phyloP scores from a whole-genome alignment of 257 asterid species.

The Capsicum chinense region DNA sequence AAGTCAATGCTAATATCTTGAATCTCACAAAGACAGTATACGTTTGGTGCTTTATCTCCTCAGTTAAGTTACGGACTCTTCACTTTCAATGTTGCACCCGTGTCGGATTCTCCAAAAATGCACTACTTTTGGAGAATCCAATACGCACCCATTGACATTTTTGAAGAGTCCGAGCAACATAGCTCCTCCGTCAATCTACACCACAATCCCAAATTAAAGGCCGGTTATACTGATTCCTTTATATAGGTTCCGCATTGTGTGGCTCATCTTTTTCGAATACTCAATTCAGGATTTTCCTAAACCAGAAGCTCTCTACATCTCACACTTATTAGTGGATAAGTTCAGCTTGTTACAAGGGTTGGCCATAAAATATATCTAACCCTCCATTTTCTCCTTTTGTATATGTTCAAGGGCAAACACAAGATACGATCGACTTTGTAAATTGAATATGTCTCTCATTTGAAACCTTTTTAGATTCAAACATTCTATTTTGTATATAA shows the following conservation, averaged over 20 bases:
- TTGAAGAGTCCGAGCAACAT: too few relatives aligned
- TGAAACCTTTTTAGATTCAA: not conserved
- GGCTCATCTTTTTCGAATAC: not conserved
- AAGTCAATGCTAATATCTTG: slow-evolving; percentile 17
- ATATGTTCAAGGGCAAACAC: not conserved
- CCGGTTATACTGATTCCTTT: not conserved
- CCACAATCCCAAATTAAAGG: not conserved
- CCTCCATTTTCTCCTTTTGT: not conserved
- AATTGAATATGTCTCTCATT: not conserved
- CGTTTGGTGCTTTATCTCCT: not conserved
- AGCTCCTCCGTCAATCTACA: not conserved
- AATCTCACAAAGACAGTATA: not conserved
- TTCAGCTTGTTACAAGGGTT: not conserved
- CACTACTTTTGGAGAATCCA: too few relatives aligned
- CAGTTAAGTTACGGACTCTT: not conserved
- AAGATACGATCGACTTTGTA: not conserved
- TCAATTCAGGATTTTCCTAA: not conserved
- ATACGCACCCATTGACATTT: too few relatives aligned
- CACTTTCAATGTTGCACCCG: too few relatives aligned
- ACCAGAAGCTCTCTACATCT: not conserved
- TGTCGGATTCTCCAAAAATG: too few relatives aligned
- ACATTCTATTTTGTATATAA: not conserved
- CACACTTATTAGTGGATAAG: not conserved
- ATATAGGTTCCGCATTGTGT: not conserved
- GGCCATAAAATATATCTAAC: not conserved